Evolutionary conservation across 148 eudicot genomes (phyloP).

Genomic region (Silene conica): DNA sequence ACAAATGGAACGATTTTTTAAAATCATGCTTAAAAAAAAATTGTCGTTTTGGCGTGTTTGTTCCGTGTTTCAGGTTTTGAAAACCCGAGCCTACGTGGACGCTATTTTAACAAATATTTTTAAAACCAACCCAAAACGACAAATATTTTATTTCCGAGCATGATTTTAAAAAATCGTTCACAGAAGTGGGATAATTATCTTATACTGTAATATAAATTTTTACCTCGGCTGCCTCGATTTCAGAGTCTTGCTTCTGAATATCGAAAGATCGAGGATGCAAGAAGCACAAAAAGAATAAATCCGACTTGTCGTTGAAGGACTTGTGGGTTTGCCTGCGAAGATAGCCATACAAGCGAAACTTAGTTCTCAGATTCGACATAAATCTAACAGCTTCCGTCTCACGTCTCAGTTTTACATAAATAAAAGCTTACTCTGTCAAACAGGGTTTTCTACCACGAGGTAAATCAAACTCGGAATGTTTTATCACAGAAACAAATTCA

Average conservation of each 20-base stretch:
- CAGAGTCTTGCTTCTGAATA: conserved; percentile 71
- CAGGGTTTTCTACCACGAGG: background rate
- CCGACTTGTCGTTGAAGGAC: conserved; percentile 67
- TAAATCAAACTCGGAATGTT: background rate
- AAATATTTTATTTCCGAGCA: no score
- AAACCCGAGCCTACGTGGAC: no score
- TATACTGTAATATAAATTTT: no score
- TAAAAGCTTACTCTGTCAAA: background rate
- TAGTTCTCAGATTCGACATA: background rate
- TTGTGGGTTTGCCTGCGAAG: conserved; percentile 71
- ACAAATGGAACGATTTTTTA: no score
- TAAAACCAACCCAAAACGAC: no score
- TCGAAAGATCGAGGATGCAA: conserved; percentile 60
- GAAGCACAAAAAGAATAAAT: conserved; percentile 67
- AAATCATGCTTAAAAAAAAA: no score
- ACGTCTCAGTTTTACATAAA: no score
- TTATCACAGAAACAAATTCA: conserved; percentile 1
- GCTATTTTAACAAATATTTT: no score
- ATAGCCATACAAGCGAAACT: background rate
- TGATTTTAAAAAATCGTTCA: no score
- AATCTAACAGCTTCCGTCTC: background rate
- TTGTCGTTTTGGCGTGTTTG: no score
- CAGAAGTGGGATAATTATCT: no score
- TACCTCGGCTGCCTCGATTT: conserved; percentile 86
- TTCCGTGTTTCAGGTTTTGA: no score